Evolutionary conservation across 1,284 basidiomycete species (phyloP).

Genomic region (Uromyces viciae-fabae): DNA sequence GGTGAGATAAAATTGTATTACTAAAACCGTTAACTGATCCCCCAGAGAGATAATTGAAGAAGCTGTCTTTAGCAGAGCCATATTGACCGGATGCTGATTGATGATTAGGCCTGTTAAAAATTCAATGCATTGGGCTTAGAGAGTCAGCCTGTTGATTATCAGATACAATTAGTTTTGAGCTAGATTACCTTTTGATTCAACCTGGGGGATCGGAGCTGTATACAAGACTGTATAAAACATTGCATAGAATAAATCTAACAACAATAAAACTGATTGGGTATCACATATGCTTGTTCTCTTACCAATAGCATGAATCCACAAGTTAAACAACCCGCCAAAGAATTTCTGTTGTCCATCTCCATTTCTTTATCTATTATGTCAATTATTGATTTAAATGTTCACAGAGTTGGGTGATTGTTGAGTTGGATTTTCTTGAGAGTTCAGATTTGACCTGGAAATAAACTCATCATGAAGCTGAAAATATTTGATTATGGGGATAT

Average conservation of each 20-base stretch:
- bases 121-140: slow-evolving; percentile 41
- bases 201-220: slow-evolving; percentile 44
- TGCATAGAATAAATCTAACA: slow-evolving; percentile 51
- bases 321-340: slow-evolving; percentile 57
- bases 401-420: too few relatives aligned
- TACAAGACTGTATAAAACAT: slow-evolving; percentile 51
- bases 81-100: slow-evolving; percentile 50
- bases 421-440: too few relatives aligned
- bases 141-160: slow-evolving; percentile 49
- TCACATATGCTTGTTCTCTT: slow-evolving; percentile 59
- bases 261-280: slow-evolving; percentile 58
- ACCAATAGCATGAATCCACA: slow-evolving; percentile 58
- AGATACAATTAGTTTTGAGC: slow-evolving; percentile 48
- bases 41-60: slow-evolving; percentile 91
- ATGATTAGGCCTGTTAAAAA: slow-evolving; percentile 57
- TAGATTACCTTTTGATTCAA: slow-evolving; percentile 51
- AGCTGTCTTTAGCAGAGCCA: slow-evolving; percentile 69
- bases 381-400: too few relatives aligned
- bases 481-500: too few relatives aligned
- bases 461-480: too few relatives aligned
- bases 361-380: too few relatives aligned
- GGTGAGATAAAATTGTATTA: slow-evolving; percentile 24
- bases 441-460: too few relatives aligned
- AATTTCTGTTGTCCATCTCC: slow-evolving; percentile 52
- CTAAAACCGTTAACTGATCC: slow-evolving; percentile 53